Conservation (phyloP, 177 flowering plant species). For the Vitis hybrid region DNA sequence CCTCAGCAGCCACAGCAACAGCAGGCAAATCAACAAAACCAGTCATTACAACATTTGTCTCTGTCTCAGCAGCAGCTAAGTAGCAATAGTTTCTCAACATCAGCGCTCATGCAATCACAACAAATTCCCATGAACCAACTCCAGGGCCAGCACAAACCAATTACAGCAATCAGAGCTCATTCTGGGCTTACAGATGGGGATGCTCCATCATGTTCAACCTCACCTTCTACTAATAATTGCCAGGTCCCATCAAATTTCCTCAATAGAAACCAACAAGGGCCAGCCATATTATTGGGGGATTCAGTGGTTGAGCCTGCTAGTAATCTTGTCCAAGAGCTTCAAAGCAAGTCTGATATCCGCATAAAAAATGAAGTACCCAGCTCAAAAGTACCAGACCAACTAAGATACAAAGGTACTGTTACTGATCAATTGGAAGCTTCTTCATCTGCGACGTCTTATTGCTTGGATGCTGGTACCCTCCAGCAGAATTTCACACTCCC, state of each 20-base stretch:
- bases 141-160: slow-evolving; percentile 45
- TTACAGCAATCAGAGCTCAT: slow-evolving; percentile 33
- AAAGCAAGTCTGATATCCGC: slow-evolving; percentile 46
- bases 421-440: slow-evolving; percentile 78
- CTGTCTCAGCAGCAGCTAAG: slow-evolving; percentile 40
- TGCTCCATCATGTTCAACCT: slow-evolving; percentile 86
- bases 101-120: slow-evolving; percentile 43
- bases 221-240: slow-evolving; percentile 75
- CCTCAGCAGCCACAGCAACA: slow-evolving; percentile 40
- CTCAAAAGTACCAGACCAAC: slow-evolving; percentile 55
- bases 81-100: slow-evolving; percentile 40
- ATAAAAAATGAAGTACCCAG: slow-evolving; percentile 52
- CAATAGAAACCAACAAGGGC: slow-evolving; percentile 51
- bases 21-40: slow-evolving; percentile 18
- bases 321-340: slow-evolving; percentile 57
- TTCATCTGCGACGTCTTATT: slow-evolving; percentile 81
- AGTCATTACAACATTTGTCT: slow-evolving; percentile 25
- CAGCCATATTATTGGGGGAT: slow-evolving; percentile 38
- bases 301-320: slow-evolving; percentile 43
- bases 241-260: slow-evolving; percentile 50
- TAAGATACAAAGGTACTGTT: slow-evolving; percentile 40
- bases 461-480: slow-evolving; percentile 68
- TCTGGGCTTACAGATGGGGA: slow-evolving; percentile 74
- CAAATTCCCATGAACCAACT: slow-evolving; percentile 44
- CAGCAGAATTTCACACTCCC: slow-evolving; percentile 64